Evolutionary conservation across 192 early-diverging fungal species (phyloP), one percentile per base, ranked within the genome.

Genomic region (Coemansia sp.): DNA sequence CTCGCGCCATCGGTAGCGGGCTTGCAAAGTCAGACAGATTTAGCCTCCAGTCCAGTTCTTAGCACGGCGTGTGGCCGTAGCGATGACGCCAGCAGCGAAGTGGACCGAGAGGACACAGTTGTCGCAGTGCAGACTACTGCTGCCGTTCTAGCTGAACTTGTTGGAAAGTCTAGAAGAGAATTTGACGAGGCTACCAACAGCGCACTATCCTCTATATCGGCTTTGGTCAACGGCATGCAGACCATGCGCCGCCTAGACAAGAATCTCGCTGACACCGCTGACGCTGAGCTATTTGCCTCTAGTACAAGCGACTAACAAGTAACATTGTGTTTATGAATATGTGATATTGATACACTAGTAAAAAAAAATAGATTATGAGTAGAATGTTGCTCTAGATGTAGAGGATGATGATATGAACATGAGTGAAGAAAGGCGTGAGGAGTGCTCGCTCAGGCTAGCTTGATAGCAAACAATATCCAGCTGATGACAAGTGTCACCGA

Each of bases 391-490:
- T 55, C 51, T 55, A 55, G 10, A 55, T 29, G 51, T 29, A 29
- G 51, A 55, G 23, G 25, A 55, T 55, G 51, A 29, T 14, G 6
- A 31, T 32, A 58, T 34, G 15, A 17, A 58, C 17, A 58, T 58
- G 55, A 32, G 17, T 32, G 51, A 29, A 9, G 21, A 25, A 11
- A 29, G 29, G 31, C 14, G 29, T 58, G 17, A 27, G 51, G 23
- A 27, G 51, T 29, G 55, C 17, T 27, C 31, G 31, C 55, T 62
- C 45, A 81, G n/a, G 70, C 76, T 41, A 84, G 64, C 69, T 84
- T 84, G 51, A 67, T 59, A 25, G 74, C 80, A 72, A 85, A 85
- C 44, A 85, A 59, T 5, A 74, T 64, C 77, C 77, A 79, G 62
- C 84, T 85, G 27, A 63, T 63, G 34, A 72, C 66, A 23, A 85